phyloP scores from a whole-genome alignment of 208 protist species.

The Endotrypanum monterogeii region DNA sequence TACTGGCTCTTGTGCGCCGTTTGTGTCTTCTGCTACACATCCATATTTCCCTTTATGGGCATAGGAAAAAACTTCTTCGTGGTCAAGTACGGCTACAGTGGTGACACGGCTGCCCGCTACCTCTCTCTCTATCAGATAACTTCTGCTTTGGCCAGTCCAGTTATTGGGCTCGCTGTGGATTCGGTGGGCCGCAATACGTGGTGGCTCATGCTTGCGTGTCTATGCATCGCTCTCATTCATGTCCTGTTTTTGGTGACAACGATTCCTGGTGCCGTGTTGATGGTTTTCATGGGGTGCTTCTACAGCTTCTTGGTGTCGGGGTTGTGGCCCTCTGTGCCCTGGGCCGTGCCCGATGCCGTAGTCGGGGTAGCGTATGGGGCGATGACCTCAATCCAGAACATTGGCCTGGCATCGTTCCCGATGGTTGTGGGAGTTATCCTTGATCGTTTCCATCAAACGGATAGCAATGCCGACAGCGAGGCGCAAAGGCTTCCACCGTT shows the following conservation, averaged over 20 bases:
- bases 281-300: conserved; percentile 80
- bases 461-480: neutral
- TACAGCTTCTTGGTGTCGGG: conserved; percentile 89
- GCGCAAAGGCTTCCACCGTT: conserved; percentile 45
- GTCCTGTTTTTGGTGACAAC: conserved; percentile 75
- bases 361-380: conserved; percentile 88
- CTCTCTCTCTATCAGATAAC: conserved; percentile 89
- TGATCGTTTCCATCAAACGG: conserved; percentile 40
- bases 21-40: conserved; percentile 86
- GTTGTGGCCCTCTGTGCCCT: conserved; percentile 89
- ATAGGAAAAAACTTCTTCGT: conserved; percentile 84
- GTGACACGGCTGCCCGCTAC: conserved; percentile 56
- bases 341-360: conserved; percentile 63
- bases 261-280: conserved; percentile 63
- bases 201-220: conserved; percentile 63
- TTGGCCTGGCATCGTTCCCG: conserved; percentile 76
- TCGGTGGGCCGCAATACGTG: conserved; percentile 76
- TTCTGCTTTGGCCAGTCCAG: conserved; percentile 71
- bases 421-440: conserved; percentile 68
- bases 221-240: conserved; percentile 64
- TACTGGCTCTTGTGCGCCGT: conserved; percentile 84
- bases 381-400: conserved; percentile 93
- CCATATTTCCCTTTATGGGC: conserved; percentile 89
- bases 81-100: conserved; percentile 80
- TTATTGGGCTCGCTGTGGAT: conserved; percentile 86